Evolutionary conservation across 179 eudicot species (phyloP).

Genomic region (Nepenthes alata): DNA sequence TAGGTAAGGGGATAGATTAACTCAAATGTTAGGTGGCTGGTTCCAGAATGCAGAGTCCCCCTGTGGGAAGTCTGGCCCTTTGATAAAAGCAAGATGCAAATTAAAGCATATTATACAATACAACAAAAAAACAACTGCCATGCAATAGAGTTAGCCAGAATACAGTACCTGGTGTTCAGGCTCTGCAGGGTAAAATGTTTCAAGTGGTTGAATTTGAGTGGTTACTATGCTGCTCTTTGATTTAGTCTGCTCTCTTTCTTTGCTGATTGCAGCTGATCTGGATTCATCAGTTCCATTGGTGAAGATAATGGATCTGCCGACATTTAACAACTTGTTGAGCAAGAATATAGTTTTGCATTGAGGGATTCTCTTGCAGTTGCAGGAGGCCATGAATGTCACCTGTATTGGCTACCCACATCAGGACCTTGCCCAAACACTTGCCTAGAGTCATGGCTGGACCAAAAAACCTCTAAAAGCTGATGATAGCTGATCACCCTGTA

Average conservation of each 20-base stretch:
- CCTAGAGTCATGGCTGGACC: conserved; percentile 96
- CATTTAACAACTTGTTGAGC: conserved; percentile 1
- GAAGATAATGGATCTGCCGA: conserved; percentile 80
- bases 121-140: background rate
- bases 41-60: no score
- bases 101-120: background rate
- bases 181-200: conserved; percentile 77
- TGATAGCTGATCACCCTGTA: conserved; percentile 56
- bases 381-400: conserved; percentile 29
- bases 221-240: conserved; percentile 64
- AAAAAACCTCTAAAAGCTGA: conserved; percentile 84
- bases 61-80: no score
- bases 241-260: conserved; percentile 86
- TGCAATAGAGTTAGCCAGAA: background rate
- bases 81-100: no score
- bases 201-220: conserved; percentile 86
- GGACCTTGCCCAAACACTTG: conserved; percentile 99
- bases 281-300: conserved; percentile 80
- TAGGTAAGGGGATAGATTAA: no score
- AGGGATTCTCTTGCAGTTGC: no score
- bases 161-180: conserved; percentile 79
- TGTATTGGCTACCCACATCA: conserved; percentile 93
- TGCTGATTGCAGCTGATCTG: conserved; percentile 68
- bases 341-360: background rate
- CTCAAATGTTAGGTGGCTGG: no score